Conservation (phyloP, 2,329 filamentous ascomycete species). For the Pyrenochaeta sp. region DNA sequence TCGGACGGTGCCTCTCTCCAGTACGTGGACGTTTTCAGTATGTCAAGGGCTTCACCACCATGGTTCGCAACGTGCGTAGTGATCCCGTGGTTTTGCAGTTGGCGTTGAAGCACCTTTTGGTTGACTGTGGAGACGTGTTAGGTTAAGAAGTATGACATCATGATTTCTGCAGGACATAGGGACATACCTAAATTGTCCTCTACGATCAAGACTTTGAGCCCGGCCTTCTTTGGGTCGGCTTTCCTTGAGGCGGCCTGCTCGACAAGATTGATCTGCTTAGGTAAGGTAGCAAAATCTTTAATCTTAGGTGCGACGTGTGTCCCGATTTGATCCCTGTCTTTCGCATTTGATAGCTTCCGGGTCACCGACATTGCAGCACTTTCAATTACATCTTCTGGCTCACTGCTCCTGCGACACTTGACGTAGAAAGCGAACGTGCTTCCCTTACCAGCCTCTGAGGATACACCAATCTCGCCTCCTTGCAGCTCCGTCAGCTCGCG, state of each 20-base stretch:
- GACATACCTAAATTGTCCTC: constrained; percentile 49
- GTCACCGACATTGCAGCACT: constrained; percentile 34
- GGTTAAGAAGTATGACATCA: constrained; percentile 3
- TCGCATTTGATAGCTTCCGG: constrained; percentile 43
- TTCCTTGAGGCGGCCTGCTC: neutral
- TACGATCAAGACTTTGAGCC: constrained; percentile 53
- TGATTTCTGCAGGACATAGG: constrained; percentile 1
- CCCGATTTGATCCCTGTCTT: constrained; percentile 27
- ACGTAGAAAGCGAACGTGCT: constrained; percentile 82
- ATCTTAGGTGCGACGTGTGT: constrained; percentile 32
- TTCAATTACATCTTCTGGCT: constrained; percentile 45
- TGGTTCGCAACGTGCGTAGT: constrained; percentile 59
- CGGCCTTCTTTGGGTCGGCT: constrained; percentile 21
- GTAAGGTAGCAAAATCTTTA: constrained; percentile 46
- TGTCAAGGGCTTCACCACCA: constrained; percentile 58
- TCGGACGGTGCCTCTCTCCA: constrained; percentile 44
- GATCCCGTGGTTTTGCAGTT: constrained; percentile 59
- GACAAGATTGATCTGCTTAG: constrained; percentile 12
- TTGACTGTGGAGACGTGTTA: constrained; percentile 49
- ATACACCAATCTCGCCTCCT: constrained; percentile 80
- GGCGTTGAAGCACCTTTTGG: constrained; percentile 59
- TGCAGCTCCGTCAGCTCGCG: constrained; percentile 81
- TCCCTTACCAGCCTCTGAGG: constrained; percentile 71
- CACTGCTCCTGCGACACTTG: constrained; percentile 67
- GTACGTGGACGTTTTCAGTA: constrained; percentile 54